Conservation (phyloP, 139 green algal species). For the Bryopsis sp. region DNA sequence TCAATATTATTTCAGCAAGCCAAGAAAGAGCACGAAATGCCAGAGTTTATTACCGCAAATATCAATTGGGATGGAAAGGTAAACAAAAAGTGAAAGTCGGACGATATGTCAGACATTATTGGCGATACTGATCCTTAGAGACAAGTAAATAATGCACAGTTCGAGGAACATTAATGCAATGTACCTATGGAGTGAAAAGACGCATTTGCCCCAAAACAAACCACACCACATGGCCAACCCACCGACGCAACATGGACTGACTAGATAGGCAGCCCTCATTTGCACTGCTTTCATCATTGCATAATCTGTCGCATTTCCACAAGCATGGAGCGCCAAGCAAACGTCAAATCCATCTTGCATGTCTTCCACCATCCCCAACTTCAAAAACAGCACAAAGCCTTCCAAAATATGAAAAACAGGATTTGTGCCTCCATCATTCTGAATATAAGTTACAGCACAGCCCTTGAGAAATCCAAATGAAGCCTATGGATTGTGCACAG, state of each 20-base stretch:
- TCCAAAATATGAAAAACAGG: background rate
- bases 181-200: background rate
- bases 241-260: conserved; percentile 67
- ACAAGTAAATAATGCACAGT: background rate
- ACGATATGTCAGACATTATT: too few species aligned
- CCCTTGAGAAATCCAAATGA: background rate
- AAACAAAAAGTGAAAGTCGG: too few species aligned
- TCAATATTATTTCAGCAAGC: too few species aligned
- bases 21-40: too few species aligned
- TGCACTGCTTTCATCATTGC: conserved; percentile 37
- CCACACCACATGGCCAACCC: conserved; percentile 30
- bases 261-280: conserved; percentile 40
- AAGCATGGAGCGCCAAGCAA: conserved; percentile 59
- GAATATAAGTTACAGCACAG: background rate
- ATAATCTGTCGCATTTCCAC: conserved; percentile 63
- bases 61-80: too few species aligned
- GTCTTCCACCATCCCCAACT: conserved; percentile 41
- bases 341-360: conserved; percentile 48
- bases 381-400: background rate
- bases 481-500: background rate
- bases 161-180: background rate
- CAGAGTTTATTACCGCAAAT: too few species aligned
- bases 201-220: background rate
- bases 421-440: background rate
- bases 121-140: too few species aligned